Evolutionary conservation across 1,284 basidiomycete species (phyloP).

Genomic region (Leccinum angustisporum): DNA sequence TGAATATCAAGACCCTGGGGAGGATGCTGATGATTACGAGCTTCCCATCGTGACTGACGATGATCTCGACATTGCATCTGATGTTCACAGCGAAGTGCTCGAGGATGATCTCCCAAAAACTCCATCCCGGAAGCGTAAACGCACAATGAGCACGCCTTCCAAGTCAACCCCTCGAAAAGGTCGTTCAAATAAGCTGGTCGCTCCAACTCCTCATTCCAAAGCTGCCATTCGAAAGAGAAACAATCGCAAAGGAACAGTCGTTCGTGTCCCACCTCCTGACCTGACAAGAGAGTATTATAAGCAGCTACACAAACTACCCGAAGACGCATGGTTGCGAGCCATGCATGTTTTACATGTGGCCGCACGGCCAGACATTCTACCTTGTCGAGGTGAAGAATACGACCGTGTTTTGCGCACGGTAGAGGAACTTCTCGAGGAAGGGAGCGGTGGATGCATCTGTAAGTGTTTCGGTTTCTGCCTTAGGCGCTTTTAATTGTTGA

Average conservation of each 20-base stretch:
- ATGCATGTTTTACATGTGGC: slow-evolving; percentile 93
- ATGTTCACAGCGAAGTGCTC: slow-evolving; percentile 4
- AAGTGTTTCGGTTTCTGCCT: slow-evolving; percentile 36
- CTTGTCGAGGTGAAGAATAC: slow-evolving; percentile 90
- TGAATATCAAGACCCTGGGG: slow-evolving; percentile 18
- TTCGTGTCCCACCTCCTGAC: slow-evolving; percentile 40
- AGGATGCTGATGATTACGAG: slow-evolving; percentile 11
- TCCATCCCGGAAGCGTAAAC: slow-evolving; percentile 41
- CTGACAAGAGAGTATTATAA: slow-evolving; percentile 36
- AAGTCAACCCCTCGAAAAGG: slow-evolving; percentile 33
- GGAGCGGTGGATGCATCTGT: slow-evolving; percentile 95
- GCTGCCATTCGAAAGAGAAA: slow-evolving; percentile 48
- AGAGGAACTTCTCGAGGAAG: slow-evolving; percentile 86
- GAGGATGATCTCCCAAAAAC: slow-evolving; percentile 33
- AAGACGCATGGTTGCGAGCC: slow-evolving; percentile 80
- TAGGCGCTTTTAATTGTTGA: neutral
- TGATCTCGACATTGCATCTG: slow-evolving; percentile 10
- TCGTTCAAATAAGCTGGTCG: slow-evolving; percentile 38
- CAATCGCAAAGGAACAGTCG: slow-evolving; percentile 34
- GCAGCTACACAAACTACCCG: slow-evolving; percentile 49
- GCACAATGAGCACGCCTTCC: slow-evolving; percentile 28
- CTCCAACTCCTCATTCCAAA: slow-evolving; percentile 70
- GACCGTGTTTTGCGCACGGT: slow-evolving; percentile 75
- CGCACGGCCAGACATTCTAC: slow-evolving; percentile 86
- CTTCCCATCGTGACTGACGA: slow-evolving; percentile 8